These are phyloP conservation scores for Trichoderma brevicompactum DNA, from an alignment of 2,329 filamentous ascomycete species.

Conservation along the genomic window DNA sequence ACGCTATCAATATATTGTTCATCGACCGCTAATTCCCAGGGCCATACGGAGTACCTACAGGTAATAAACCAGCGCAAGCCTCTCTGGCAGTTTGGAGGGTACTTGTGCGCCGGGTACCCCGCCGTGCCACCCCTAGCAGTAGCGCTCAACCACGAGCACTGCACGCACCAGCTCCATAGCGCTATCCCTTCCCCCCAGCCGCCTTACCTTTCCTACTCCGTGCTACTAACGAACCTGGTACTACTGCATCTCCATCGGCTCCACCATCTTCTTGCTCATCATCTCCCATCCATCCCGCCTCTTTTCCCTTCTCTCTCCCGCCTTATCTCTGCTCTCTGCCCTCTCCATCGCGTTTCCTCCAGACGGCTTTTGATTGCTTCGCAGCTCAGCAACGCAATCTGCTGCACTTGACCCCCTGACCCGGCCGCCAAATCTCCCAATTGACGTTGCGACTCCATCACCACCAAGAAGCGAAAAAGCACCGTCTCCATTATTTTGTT, in stretches of 20 bases:
- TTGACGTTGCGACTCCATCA: not conserved
- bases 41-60: too few species aligned
- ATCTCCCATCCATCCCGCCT: conserved; percentile 25
- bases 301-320: conserved; percentile 3
- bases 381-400: not conserved
- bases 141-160: not conserved
- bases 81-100: not conserved
- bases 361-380: not conserved
- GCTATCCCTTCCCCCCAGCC: not conserved
- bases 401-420: not conserved
- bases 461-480: not conserved
- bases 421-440: not conserved
- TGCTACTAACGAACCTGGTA: conserved; percentile 12
- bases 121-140: not conserved
- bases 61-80: not conserved
- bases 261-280: conserved; percentile 19
- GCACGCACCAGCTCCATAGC: not conserved
- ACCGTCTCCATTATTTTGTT: conserved; percentile 18
- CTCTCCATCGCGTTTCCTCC: not conserved
- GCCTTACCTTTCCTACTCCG: conserved; percentile 1
- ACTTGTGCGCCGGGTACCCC: conserved; percentile 1
- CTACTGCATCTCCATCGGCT: conserved; percentile 19
- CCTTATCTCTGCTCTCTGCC: not conserved
- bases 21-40: too few species aligned
- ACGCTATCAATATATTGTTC: too few species aligned